Evolutionary conservation across 768 basidiomycete species (phyloP).

Genomic region (Xerocomus brunneocitrinus): DNA sequence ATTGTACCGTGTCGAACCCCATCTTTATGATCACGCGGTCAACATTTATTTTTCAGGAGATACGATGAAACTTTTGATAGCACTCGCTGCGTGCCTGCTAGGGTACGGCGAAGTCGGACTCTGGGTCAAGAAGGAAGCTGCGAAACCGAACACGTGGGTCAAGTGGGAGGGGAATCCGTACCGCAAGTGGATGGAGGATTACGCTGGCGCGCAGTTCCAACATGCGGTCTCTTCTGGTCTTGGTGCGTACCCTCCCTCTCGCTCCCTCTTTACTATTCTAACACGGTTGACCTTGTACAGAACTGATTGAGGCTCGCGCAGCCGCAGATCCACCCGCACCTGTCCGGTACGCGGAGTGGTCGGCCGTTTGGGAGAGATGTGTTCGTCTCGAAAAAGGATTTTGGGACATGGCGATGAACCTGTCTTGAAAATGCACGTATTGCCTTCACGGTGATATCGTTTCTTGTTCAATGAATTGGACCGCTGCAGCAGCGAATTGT

Average conservation of each 20-base stretch:
- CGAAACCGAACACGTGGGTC: constrained; percentile 46
- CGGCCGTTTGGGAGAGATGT: constrained; percentile 68
- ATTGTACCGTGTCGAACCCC: neutral
- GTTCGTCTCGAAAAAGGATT: constrained; percentile 77
- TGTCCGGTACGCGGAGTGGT: constrained; percentile 58
- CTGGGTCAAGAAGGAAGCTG: constrained; percentile 63
- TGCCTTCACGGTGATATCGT: neutral
- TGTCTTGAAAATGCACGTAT: constrained; percentile 4
- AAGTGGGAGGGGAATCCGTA: constrained; percentile 69
- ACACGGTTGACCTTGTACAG: constrained; percentile 35
- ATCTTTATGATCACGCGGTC: neutral
- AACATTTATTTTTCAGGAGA: constrained; percentile 46
- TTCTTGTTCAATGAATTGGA: neutral
- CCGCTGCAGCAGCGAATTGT: neutral
- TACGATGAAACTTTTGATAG: constrained; percentile 66
- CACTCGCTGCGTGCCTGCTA: constrained; percentile 78
- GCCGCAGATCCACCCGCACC: constrained; percentile 59
- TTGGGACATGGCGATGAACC: constrained; percentile 69
- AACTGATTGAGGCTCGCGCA: constrained; percentile 66
- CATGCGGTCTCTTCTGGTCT: constrained; percentile 67
- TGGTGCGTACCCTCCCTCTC: constrained; percentile 41
- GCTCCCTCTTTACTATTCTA: neutral
- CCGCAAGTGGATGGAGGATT: constrained; percentile 72
- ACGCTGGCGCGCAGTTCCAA: constrained; percentile 68
- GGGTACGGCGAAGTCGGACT: constrained; percentile 93